Evolutionary conservation across 306 rosid species (phyloP).

Genomic region (Sicyos edulis): DNA sequence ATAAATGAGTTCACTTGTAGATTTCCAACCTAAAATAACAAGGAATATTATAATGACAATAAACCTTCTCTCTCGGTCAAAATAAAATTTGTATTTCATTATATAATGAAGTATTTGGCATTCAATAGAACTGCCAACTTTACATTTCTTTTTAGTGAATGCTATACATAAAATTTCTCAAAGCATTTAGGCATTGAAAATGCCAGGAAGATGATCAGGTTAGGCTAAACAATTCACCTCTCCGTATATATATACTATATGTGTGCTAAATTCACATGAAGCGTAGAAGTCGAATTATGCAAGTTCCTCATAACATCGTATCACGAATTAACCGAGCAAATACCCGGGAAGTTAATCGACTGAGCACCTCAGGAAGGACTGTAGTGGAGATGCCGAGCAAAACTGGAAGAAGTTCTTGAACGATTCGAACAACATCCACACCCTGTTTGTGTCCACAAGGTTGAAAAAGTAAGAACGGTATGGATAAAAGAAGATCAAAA

Average conservation of each 20-base stretch:
- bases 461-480: not conserved
- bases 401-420: constrained; percentile 82
- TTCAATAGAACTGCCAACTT: constrained; percentile 12
- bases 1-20: too few species aligned
- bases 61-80: too few species aligned
- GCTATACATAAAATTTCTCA: not conserved
- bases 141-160: constrained; percentile 12
- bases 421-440: constrained; percentile 45
- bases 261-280: constrained; percentile 1
- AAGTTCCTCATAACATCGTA: constrained; percentile 49
- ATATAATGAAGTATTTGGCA: not conserved
- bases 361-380: constrained; percentile 74
- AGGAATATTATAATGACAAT: too few species aligned
- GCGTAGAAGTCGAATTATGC: too few species aligned
- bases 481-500: not conserved
- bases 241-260: not conserved
- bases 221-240: not conserved
- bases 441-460: constrained; percentile 38
- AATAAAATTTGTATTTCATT: not conserved
- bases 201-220: constrained; percentile 16
- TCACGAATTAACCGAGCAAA: constrained; percentile 81
- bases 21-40: too few species aligned
- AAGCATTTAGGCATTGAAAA: not conserved
- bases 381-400: constrained; percentile 70
- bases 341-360: constrained; percentile 82